Base-by-base conservation (phyloP, 2,329 filamentous ascomycete genomes). In the Dactylellina drechsleri region DNA sequence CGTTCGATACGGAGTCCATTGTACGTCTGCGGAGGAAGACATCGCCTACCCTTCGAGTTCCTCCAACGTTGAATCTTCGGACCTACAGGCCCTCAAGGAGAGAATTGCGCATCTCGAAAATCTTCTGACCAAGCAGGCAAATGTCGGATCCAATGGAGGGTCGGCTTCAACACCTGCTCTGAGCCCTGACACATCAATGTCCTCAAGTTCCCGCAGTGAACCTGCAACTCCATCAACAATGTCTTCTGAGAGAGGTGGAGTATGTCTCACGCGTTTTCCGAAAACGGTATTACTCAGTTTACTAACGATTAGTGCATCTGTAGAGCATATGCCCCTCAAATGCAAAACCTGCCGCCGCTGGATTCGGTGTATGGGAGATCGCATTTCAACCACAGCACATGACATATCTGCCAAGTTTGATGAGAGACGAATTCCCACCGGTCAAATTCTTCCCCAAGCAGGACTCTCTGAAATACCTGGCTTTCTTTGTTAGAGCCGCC, bases 1-100 rank as follows among this genome's bases (percentile, higher is more conserved):
- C 31, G 54, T 65, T 40, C 72, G 72, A 60, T 76, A 76, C 52
- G 72, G 72, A 31, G 72, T 76, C 23, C 49, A 66, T 41, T 76
- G 72, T 43, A 60, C 59, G 6, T 60, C 64, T 12, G 59, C 65
- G n/a, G 66, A 68, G 49, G 72, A 70, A 13, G 66, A 76, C 28
- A 76, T 76, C 20, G 20, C 72, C 40, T 68, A 65, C 50, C 65
- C 64, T 16, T 53, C 65, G 12, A 64, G 62, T 52, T 66, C 72
- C 26, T 66, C 72, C 40, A 61, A 41, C 23, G 45, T 76, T 18
- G 72, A 76, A 66, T 74, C 70, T 23, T 74, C 70, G 8, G 70
- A 74, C 57, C 62, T 74, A 13, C 70, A 74, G 36, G 72, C 72
- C 10, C 47, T 76, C 31, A 76, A 76, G 28, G 72, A 68, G 13